Base-by-base conservation (phyloP, 2,329 filamentous ascomycete genomes). In the Orbilia oligospora region DNA sequence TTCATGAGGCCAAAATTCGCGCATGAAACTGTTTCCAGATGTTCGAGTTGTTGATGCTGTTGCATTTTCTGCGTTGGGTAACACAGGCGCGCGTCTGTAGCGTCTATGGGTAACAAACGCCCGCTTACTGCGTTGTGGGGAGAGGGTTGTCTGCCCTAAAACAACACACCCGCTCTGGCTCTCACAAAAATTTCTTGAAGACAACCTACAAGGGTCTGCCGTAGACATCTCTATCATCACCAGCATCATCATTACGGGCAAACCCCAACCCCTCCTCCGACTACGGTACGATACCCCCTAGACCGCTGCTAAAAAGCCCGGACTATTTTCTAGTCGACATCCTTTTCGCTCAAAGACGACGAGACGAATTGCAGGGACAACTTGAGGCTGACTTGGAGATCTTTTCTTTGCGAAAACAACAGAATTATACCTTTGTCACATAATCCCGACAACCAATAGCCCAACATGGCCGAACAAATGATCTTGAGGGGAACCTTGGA, bases 401-500 rank as follows among this genome's bases (percentile, higher is more conserved):
- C 10, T 55, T 51, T 55, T 33, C 18, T 14, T 56, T 51, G 36
- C 72, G 41, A 16, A 55, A 48, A 33, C 38, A 49, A 72, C 55
- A 78, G 75, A 72, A 53, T 36, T 61, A 36, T 27, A 61, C 70
- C 51, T 66, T 77, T 61, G 61, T 72, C 68, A 48, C 6, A 53
- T 22, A 55, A 20, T 65, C 58, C 38, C 75, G 63, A 78, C 68
- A 58, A 77, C 18, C 56, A 33, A 41, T 76, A 67, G 63, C 68
- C 64, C 75, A 78, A 72, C 38, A 78, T 78, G 75, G 24, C 75
- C 30, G 75, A 78, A 65, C 68, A 78, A 72, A 72, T 78, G 81
- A 78, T 81, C 71, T 80, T 82, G 79, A 81, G 81, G 71, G 81
- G 81, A 76, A 82, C 81, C 76, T 76, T 82, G 80, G 81, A 82